Percentiles rank a stretch among this genome's conserved stretches.
These are phyloP conservation scores for Vigna reflexopilosa DNA, from an alignment of 306 rosid species.

Conservation along the genomic window DNA sequence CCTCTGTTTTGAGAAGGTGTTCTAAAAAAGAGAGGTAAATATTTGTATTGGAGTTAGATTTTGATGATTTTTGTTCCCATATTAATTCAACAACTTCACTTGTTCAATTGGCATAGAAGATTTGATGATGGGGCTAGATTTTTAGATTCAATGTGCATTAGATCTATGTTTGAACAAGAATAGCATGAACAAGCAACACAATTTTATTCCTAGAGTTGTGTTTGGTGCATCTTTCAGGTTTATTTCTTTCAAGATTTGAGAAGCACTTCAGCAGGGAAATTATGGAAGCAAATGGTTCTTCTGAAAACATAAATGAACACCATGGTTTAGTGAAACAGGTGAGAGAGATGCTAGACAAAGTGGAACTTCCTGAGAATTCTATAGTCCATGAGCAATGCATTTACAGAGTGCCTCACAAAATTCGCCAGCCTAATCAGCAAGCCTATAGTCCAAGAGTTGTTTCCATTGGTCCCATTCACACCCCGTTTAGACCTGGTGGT, in stretches of 20 bases:
- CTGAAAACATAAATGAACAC: not conserved
- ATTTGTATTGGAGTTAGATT: not conserved
- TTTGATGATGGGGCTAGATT: not conserved
- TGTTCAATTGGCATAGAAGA: not conserved
- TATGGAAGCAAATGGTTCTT: conserved; percentile 14
- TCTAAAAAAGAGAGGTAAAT: too few relatives aligned
- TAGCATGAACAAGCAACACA: not conserved
- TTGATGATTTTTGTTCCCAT: not conserved
- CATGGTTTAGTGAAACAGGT: not conserved
- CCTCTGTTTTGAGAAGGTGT: too few relatives aligned
- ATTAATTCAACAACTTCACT: not conserved
- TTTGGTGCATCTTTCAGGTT: not conserved
- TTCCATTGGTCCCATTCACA: conserved; percentile 35
- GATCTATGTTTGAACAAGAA: not conserved
- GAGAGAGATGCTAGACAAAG: not conserved
- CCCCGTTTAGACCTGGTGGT: not conserved
- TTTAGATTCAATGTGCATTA: not conserved
- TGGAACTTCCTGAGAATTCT: conserved; percentile 20
- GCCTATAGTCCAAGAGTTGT: conserved; percentile 20
- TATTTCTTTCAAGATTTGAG: not conserved
- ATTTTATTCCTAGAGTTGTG: not conserved
- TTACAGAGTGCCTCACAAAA: conserved; percentile 1
- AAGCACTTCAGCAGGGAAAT: not conserved
- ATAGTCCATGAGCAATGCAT: conserved; percentile 1
- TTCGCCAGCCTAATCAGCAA: not conserved